Conservation (phyloP, 2,329 filamentous ascomycete species). For the Fusarium nygamai region DNA sequence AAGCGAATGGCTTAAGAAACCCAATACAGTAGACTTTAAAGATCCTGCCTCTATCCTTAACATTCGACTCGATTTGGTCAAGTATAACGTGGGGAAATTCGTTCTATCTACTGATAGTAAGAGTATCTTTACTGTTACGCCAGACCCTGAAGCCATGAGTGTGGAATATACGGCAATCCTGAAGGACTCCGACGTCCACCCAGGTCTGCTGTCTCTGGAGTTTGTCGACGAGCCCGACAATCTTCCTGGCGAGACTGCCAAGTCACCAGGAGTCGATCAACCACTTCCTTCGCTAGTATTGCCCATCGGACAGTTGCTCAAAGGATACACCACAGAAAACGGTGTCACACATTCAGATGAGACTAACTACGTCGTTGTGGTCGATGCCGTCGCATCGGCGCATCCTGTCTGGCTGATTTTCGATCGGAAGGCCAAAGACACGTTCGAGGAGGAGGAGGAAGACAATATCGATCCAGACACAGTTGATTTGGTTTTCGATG, state of each 20-base stretch:
- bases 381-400: neutral
- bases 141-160: too few species aligned
- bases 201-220: neutral
- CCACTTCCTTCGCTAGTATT: neutral
- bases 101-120: too few species aligned
- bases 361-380: neutral
- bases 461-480: neutral
- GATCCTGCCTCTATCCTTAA: too few species aligned
- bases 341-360: neutral
- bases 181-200: neutral
- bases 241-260: neutral
- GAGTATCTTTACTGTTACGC: too few species aligned
- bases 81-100: too few species aligned
- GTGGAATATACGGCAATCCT: too few species aligned
- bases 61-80: too few species aligned
- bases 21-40: too few species aligned
- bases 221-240: neutral
- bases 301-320: neutral
- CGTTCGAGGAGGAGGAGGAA: too few species aligned
- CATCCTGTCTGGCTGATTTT: neutral
- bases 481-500: neutral
- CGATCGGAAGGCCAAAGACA: neutral
- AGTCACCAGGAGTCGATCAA: neutral
- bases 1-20: too few species aligned
- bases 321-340: neutral